Evolutionary conservation across 768 basidiomycete genomes (phyloP).

Genomic region (Tulasnella sp.): DNA sequence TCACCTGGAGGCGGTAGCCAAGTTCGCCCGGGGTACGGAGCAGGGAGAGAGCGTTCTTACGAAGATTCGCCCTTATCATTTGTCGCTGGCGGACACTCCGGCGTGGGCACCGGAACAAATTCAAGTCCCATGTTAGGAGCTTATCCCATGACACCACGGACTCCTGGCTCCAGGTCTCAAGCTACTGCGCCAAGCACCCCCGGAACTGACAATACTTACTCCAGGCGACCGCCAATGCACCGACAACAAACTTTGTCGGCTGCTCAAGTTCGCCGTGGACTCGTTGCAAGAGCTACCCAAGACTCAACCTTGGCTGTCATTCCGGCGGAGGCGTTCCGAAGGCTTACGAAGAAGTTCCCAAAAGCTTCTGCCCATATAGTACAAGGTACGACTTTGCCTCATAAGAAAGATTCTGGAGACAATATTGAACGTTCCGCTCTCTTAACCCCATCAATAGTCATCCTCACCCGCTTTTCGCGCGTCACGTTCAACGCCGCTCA

Average conservation of each 20-base stretch:
- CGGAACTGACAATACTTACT: constrained; percentile 32
- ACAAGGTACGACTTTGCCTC: constrained; percentile 55
- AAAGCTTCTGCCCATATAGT: constrained; percentile 97
- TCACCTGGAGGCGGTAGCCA: not conserved
- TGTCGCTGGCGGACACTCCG: not conserved
- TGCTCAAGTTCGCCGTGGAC: constrained; percentile 45
- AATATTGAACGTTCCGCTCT: constrained; percentile 28
- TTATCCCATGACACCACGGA: constrained; percentile 6
- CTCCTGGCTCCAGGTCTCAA: not conserved
- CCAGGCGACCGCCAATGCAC: constrained; percentile 13
- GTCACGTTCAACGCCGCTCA: constrained; percentile 98
- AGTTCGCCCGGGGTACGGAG: not conserved
- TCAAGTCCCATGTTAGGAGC: not conserved
- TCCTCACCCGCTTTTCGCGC: constrained; percentile 90
- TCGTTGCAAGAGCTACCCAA: constrained; percentile 87
- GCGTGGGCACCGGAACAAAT: not conserved
- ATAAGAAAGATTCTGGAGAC: not conserved
- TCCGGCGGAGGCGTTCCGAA: constrained; percentile 92
- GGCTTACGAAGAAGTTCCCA: constrained; percentile 92
- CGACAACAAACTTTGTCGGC: not conserved
- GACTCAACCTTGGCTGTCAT: constrained; percentile 98
- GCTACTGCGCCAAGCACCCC: constrained; percentile 4
- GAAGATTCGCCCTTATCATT: not conserved
- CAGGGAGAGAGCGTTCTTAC: not conserved
- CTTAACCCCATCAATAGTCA: constrained; percentile 53